These are phyloP conservation scores for Fonsecaea multimorphosa DNA, from an alignment of 2,329 filamentous ascomycete species.

Conservation along the genomic window DNA sequence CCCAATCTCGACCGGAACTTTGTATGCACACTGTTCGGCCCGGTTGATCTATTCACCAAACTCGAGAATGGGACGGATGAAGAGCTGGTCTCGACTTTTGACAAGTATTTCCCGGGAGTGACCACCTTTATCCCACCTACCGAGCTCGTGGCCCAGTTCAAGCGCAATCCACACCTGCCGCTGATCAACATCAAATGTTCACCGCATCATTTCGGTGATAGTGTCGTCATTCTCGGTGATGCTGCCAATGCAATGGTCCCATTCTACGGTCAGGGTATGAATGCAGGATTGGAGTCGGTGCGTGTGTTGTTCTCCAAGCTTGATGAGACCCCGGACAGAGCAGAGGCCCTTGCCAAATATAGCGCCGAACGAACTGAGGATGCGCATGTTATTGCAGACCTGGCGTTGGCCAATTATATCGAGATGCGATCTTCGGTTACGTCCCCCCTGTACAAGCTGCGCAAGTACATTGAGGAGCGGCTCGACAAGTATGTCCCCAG, in stretches of 20 bases:
- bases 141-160: conserved; percentile 76
- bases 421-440: conserved; percentile 92
- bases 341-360: conserved; percentile 72
- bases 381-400: conserved; percentile 86
- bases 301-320: conserved; percentile 82
- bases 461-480: conserved; percentile 86
- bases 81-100: conserved; percentile 73
- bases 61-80: conserved; percentile 68
- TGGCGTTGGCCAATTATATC: conserved; percentile 87
- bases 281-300: conserved; percentile 93
- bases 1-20: conserved; percentile 88
- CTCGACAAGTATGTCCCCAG: conserved; percentile 76
- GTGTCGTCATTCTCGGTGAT: conserved; percentile 86
- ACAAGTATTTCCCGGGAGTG: conserved; percentile 84
- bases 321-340: conserved; percentile 62
- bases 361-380: conserved; percentile 75
- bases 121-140: conserved; percentile 63
- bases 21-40: conserved; percentile 91
- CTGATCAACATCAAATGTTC: conserved; percentile 92
- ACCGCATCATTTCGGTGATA: conserved; percentile 80
- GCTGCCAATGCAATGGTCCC: conserved; percentile 98
- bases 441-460: conserved; percentile 74
- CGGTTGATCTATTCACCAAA: conserved; percentile 69
- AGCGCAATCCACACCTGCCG: conserved; percentile 83
- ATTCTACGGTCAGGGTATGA: conserved; percentile 98